Conservation (phyloP, 2,329 filamentous ascomycete species). For the Aspergillus sp. region DNA sequence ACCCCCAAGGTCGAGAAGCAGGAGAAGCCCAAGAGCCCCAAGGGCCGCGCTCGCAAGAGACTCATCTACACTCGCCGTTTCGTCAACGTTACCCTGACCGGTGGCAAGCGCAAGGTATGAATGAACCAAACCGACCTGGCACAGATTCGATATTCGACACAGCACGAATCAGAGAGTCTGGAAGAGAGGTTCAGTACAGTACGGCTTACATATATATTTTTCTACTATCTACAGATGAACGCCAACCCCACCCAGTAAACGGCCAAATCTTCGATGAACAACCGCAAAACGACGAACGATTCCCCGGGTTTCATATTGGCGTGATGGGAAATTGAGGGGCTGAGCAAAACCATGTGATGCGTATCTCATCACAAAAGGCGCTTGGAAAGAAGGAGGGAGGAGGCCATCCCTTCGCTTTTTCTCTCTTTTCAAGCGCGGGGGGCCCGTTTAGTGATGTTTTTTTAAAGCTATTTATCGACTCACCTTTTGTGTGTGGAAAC, state of each 20-base stretch:
- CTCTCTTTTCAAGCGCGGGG: too few relatives aligned
- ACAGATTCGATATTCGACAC: background rate
- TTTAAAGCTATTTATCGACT: background rate
- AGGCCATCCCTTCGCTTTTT: background rate
- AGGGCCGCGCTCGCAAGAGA: constrained; percentile 97
- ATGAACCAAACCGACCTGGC: background rate
- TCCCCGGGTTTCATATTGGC: constrained; percentile 7
- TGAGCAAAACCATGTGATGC: constrained; percentile 4
- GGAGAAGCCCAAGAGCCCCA: constrained; percentile 95
- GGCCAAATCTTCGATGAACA: constrained; percentile 5
- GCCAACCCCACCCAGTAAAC: constrained; percentile 74
- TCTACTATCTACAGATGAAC: constrained; percentile 66
- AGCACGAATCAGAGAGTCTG: background rate
- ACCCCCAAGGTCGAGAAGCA: constrained; percentile 29
- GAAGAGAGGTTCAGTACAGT: background rate
- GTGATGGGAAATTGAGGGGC: constrained; percentile 1
- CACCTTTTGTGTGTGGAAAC: background rate
- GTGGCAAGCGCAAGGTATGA: constrained; percentile 94
- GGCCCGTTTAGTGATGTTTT: background rate
- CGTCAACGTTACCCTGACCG: constrained; percentile 95
- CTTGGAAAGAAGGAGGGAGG: background rate
- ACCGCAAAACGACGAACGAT: constrained; percentile 2
- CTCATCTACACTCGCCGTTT: constrained; percentile 95
- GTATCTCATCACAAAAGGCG: background rate
- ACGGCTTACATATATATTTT: background rate